Evolutionary conservation across 768 basidiomycete species (phyloP), one percentile per base, ranked within the genome.

Genomic region (Coprinopsis cinerea): DNA sequence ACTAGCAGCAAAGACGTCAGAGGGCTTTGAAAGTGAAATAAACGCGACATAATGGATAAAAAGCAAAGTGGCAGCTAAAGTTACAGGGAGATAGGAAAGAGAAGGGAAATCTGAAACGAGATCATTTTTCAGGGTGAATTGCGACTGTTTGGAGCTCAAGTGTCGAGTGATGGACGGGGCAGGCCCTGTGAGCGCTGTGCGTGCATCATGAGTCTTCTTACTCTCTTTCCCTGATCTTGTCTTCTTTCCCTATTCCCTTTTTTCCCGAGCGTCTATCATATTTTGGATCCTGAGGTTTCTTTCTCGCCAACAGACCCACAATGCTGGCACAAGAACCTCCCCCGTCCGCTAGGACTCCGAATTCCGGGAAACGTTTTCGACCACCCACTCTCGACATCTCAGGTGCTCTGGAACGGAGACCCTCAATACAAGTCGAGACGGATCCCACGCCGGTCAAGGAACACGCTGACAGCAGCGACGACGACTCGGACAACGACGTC

Each of bases 321-420:
- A 39, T 23, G 41, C 10, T 25, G 23, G 20, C 24, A 23, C 5
- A 7, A 7, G 6, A 43, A 10, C 22, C 22, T 24, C 23, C 41
- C 20, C 41, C 41, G 4, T 23, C 25, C 22, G 41, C 52, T 30
- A 37, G 48, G 22, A 52, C 54, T 22, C 50, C 56, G 30, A 43
- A 61, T 56, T 58, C 62, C 43, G 59, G 57, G 47, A 75, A 72
- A 61, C 73, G 77, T 42, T 64, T 65, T 47, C 72, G 76, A 17
- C 79, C 79, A 5, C 78, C 79, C 22, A 77, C 74, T 47, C 73
- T 81, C 52, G 73, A 76, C 30, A 63, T 81, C 41, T 56, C 63
- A 14, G 59, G 63, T 48, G 65, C 65, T 28, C 58, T 53, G 37
- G 64, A 69, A 44, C 70, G 64, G 52, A 66, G 53, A 11, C 65